A percentile compares a stretch with the other conserved stretches of the same genome.
phyloP scores from a whole-genome alignment of 176 grass and related monocot genomes.

The Ananas comosus region DNA sequence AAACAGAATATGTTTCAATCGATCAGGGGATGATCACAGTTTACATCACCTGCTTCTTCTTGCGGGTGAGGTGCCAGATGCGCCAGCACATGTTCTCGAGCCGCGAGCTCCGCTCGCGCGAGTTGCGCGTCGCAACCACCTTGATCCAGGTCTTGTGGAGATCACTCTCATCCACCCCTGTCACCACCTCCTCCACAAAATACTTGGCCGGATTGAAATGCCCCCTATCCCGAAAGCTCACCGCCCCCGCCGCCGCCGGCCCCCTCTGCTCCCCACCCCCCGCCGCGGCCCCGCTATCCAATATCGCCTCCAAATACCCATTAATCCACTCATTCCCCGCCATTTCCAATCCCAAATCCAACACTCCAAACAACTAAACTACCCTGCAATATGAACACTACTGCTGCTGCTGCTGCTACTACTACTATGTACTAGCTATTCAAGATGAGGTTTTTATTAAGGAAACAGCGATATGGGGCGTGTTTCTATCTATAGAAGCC shows the following conservation, averaged over 20 bases:
- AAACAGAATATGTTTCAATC: not conserved
- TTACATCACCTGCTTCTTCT: conserved; percentile 76
- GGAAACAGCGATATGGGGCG: too few species aligned
- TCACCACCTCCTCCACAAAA: conserved; percentile 98
- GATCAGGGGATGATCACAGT: not conserved
- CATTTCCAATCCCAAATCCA: conserved; percentile 9
- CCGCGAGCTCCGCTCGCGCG: conserved; percentile 55
- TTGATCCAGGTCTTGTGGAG: conserved; percentile 98
- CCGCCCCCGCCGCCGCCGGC: conserved; percentile 8
- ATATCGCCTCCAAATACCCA: conserved; percentile 92
- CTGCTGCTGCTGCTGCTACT: conserved; percentile 1
- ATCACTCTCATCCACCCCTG: conserved; percentile 88
- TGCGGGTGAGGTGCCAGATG: conserved; percentile 93
- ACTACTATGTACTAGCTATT: conserved; percentile 2
- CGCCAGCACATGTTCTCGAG: conserved; percentile 99
- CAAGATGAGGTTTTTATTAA: too few species aligned
- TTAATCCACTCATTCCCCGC: conserved; percentile 97
- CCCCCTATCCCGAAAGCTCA: conserved; percentile 25
- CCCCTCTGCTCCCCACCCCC: conserved; percentile 22
- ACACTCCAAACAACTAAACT: conserved; percentile 1
- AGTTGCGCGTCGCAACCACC: conserved; percentile 93
- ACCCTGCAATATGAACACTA: conserved; percentile 1
- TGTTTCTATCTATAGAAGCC: not conserved
- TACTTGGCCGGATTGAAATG: conserved; percentile 90
- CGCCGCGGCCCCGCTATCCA: conserved; percentile 49